These are phyloP conservation scores for Rosa persica DNA, from an alignment of 306 rosid genomes.

Conservation along the genomic window DNA sequence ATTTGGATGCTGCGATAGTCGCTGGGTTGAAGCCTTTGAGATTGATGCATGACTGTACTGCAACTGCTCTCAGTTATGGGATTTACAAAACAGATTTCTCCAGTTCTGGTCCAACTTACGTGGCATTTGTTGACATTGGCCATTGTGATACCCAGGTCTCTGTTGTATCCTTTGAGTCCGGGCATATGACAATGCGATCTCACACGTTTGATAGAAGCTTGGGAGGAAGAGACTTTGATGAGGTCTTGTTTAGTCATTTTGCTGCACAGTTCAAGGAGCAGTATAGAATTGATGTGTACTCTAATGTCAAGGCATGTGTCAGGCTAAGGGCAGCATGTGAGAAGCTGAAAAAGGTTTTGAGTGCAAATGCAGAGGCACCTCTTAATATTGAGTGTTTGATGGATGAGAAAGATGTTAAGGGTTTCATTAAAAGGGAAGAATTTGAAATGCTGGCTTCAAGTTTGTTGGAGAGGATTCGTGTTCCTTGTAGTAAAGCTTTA, in stretches of 20 bases:
- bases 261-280: slow-evolving; percentile 59
- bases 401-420: slow-evolving; percentile 99
- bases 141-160: slow-evolving; percentile 88
- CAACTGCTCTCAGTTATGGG: slow-evolving; percentile 91
- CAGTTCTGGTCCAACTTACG: slow-evolving; percentile 36
- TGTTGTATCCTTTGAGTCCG: slow-evolving; percentile 61
- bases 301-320: slow-evolving; percentile 68
- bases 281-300: slow-evolving; percentile 62
- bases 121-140: slow-evolving; percentile 80
- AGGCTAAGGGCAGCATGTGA: slow-evolving; percentile 87
- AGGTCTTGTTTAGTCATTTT: slow-evolving; percentile 70
- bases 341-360: slow-evolving; percentile 91
- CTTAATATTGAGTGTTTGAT: slow-evolving; percentile 90
- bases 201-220: slow-evolving; percentile 67
- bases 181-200: slow-evolving; percentile 65
- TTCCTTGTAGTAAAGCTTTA: slow-evolving; percentile 74
- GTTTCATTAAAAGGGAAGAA: slow-evolving; percentile 85
- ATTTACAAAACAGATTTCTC: slow-evolving; percentile 67
- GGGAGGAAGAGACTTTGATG: slow-evolving; percentile 89
- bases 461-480: slow-evolving; percentile 59
- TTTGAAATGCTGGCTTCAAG: slow-evolving; percentile 75
- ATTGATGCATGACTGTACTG: slow-evolving; percentile 92
- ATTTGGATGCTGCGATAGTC: slow-evolving; percentile 77
- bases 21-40: slow-evolving; percentile 87
- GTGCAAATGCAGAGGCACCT: slow-evolving; percentile 95